A percentile compares a stretch with the other conserved stretches of the same genome.
Evolutionary conservation across 345 rosid species (phyloP).

Genomic region (Jatropha curcas): DNA sequence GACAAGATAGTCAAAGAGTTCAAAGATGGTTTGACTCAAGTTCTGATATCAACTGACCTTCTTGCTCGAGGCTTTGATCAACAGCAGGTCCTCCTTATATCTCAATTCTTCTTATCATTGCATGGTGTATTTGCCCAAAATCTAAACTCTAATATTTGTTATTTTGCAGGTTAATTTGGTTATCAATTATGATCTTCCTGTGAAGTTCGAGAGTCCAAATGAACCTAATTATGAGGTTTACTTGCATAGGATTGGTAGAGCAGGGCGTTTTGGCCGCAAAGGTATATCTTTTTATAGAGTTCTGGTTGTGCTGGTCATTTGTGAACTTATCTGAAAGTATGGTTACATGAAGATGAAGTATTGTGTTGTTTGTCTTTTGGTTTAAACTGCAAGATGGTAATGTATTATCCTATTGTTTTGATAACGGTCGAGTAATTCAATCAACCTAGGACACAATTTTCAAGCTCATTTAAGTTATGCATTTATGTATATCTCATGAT

Average conservation of each 20-base stretch:
- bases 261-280: slow-evolving; percentile 95
- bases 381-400: neutral
- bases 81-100: slow-evolving; percentile 52
- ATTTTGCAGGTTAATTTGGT: slow-evolving; percentile 77
- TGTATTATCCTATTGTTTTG: neutral
- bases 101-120: neutral
- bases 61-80: slow-evolving; percentile 97
- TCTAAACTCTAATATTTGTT: neutral
- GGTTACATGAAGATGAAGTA: too few relatives aligned
- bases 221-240: slow-evolving; percentile 91
- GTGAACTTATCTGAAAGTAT: neutral
- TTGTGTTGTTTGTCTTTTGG: neutral
- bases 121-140: too few relatives aligned
- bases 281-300: slow-evolving; percentile 35
- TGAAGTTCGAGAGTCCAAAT: slow-evolving; percentile 43
- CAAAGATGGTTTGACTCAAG: slow-evolving; percentile 79
- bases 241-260: slow-evolving; percentile 95
- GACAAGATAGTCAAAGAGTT: slow-evolving; percentile 88
- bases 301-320: neutral
- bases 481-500: neutral
- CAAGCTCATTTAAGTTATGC: neutral
- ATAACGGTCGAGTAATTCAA: neutral
- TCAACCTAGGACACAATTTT: neutral
- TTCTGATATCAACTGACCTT: slow-evolving; percentile 86
- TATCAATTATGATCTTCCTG: slow-evolving; percentile 76